Percentiles rank a stretch among this genome's conserved stretches.
Conservation (phyloP, 1,139 yeast species). For the Diutina siamensis region DNA sequence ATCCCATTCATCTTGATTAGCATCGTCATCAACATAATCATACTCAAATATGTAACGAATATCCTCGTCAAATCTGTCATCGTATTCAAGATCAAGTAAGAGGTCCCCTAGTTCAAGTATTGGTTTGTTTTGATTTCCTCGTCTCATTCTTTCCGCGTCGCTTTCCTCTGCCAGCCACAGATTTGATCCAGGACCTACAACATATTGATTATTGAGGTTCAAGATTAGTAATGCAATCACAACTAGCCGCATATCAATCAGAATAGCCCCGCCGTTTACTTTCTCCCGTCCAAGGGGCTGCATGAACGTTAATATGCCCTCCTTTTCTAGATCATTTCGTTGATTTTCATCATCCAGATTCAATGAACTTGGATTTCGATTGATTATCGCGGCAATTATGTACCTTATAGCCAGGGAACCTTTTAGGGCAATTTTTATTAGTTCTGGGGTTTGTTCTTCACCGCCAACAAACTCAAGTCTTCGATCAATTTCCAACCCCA, state of each 20-base stretch:
- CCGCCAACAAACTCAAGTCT: constrained; percentile 31
- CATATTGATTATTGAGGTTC: constrained; percentile 16
- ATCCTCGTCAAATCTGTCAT: constrained; percentile 65
- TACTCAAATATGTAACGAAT: constrained; percentile 55
- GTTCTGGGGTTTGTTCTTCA: constrained; percentile 27
- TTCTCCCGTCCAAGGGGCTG: constrained; percentile 51
- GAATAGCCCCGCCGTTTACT: constrained; percentile 44
- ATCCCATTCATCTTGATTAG: constrained; percentile 15
- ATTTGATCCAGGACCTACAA: constrained; percentile 10
- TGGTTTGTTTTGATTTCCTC: constrained; percentile 3
- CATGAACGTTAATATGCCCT: constrained; percentile 42
- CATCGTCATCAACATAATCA: constrained; percentile 28
- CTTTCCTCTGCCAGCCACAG: background rate
- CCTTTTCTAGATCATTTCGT: constrained; percentile 42
- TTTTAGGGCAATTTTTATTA: constrained; percentile 40
- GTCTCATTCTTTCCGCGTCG: background rate
- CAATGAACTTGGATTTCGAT: constrained; percentile 15
- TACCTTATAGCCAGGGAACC: constrained; percentile 56
- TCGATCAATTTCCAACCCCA: constrained; percentile 56
- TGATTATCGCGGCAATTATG: constrained; percentile 48
- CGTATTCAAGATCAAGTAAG: constrained; percentile 45
- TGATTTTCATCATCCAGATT: constrained; percentile 15
- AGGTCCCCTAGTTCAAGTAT: constrained; percentile 38
- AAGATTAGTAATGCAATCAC: constrained; percentile 19
- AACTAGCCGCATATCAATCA: constrained; percentile 38